Evolutionary conservation across 1,284 basidiomycete genomes (phyloP).

Genomic region (Agroathelia rolfsii): DNA sequence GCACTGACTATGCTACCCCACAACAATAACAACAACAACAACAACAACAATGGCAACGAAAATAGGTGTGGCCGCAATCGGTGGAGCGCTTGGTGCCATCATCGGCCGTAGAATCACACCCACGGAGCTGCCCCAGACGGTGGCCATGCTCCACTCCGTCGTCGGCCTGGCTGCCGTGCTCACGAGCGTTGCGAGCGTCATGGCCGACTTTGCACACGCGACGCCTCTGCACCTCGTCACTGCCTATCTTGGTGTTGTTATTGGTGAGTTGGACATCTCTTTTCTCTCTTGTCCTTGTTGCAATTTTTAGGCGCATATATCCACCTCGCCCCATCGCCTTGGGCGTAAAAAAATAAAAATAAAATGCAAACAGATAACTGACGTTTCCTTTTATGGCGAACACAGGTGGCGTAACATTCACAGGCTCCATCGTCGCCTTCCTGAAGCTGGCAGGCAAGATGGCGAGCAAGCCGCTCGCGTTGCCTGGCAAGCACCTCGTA

Average conservation of each 20-base stretch:
- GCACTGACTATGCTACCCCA: too few relatives aligned
- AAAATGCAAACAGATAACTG: too few relatives aligned
- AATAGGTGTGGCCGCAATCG: conserved; percentile 61
- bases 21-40: too few relatives aligned
- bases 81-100: conserved; percentile 55
- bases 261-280: conserved; percentile 36
- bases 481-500: conserved; percentile 70
- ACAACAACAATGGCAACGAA: too few relatives aligned
- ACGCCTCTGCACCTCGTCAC: conserved; percentile 68
- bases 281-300: conserved; percentile 4
- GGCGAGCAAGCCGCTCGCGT: conserved; percentile 57
- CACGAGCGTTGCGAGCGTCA: conserved; percentile 72
- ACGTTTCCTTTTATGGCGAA: too few relatives aligned
- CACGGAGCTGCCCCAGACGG: conserved; percentile 78
- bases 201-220: conserved; percentile 55
- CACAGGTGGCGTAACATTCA: conserved; percentile 68
- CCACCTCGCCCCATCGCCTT: too few relatives aligned
- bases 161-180: conserved; percentile 80
- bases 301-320: background rate
- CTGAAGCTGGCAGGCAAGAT: conserved; percentile 75
- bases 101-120: conserved; percentile 76
- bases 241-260: conserved; percentile 78
- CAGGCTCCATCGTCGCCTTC: conserved; percentile 82
- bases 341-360: too few relatives aligned
- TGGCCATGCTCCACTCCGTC: conserved; percentile 66